Conservation (phyloP, 164 flowering plant genomes). For the Stephania cephalantha region DNA sequence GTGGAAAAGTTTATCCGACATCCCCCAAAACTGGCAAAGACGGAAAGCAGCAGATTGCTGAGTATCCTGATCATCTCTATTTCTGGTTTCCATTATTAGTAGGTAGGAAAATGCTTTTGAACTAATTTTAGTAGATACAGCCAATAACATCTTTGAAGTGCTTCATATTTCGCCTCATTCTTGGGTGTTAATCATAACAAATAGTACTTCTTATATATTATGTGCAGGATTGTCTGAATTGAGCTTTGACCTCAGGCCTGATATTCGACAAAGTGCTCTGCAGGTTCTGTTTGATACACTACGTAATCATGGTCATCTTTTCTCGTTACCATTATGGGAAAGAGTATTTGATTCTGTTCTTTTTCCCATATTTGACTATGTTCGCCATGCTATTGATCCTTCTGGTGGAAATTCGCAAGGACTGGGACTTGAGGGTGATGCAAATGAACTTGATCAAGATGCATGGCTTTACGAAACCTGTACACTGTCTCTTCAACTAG, state of each 20-base stretch:
- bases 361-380: constrained; percentile 95
- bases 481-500: constrained; percentile 88
- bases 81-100: constrained; percentile 98
- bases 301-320: constrained; percentile 89
- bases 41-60: constrained; percentile 49
- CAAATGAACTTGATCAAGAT: constrained; percentile 78
- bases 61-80: constrained; percentile 63
- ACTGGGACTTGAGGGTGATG: constrained; percentile 45
- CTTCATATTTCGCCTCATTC: not conserved
- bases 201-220: not conserved
- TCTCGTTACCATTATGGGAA: constrained; percentile 93
- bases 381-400: constrained; percentile 92
- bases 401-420: constrained; percentile 48
- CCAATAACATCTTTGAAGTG: not conserved
- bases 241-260: constrained; percentile 96
- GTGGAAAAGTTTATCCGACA: constrained; percentile 39
- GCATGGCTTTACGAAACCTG: constrained; percentile 99
- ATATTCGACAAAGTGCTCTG: constrained; percentile 80
- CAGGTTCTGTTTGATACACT: constrained; percentile 89
- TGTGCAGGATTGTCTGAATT: constrained; percentile 91
- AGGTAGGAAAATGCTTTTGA: constrained; percentile 41
- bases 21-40: constrained; percentile 51
- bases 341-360: constrained; percentile 90
- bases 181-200: not conserved
- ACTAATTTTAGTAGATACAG: not conserved